phyloP scores from a whole-genome alignment of 1,284 basidiomycete species.

The Irpex sp. region DNA sequence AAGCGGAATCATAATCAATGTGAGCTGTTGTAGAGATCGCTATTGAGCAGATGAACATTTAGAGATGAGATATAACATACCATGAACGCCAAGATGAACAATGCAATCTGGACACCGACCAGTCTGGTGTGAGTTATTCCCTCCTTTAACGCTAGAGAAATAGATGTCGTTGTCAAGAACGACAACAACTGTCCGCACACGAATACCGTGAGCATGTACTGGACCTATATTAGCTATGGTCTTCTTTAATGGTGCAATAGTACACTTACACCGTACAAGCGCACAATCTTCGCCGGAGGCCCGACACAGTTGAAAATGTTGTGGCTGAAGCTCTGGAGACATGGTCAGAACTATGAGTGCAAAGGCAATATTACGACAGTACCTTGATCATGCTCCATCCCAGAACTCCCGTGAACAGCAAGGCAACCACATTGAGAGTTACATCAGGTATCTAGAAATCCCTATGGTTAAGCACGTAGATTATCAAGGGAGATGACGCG shows the following conservation, averaged over 20 bases:
- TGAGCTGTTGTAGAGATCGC: constrained; percentile 28
- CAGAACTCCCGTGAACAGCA: constrained; percentile 39
- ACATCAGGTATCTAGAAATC: constrained; percentile 43
- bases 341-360: not conserved
- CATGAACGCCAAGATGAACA: constrained; percentile 42
- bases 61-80: constrained; percentile 25
- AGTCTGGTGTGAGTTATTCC: constrained; percentile 39
- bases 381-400: constrained; percentile 48
- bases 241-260: not conserved
- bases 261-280: constrained; percentile 43
- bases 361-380: not conserved
- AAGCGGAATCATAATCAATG: constrained; percentile 50
- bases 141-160: constrained; percentile 43
- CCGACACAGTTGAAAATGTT: constrained; percentile 53
- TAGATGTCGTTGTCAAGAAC: constrained; percentile 42
- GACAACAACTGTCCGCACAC: constrained; percentile 55
- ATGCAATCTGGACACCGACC: constrained; percentile 35
- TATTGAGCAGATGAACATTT: not conserved
- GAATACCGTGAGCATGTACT: constrained; percentile 53
- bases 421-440: constrained; percentile 41
- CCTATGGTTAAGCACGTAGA: not conserved
- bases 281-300: constrained; percentile 45
- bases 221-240: not conserved
- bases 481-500: not conserved
- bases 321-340: constrained; percentile 37